phyloP scores from a whole-genome alignment of 257 asterid species.

The Nicotiana knightiana region DNA sequence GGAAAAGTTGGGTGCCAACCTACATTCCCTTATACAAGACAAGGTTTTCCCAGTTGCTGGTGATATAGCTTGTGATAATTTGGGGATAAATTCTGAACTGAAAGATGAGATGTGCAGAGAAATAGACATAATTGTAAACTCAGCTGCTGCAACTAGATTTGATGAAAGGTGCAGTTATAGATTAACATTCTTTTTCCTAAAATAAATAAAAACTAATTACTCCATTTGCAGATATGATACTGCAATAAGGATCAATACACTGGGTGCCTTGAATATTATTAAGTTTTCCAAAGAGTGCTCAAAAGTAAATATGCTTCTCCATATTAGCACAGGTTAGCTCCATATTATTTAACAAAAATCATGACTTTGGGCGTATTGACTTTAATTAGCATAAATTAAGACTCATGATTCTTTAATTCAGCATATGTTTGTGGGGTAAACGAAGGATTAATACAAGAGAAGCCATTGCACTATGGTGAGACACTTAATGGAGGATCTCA shows the following conservation, averaged over 20 bases:
- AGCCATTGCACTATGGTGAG: constrained; percentile 28
- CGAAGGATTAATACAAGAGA: constrained; percentile 36
- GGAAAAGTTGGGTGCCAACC: constrained; percentile 19
- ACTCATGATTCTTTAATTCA: neutral
- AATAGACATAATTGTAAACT: constrained; percentile 42
- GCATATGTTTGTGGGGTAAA: constrained; percentile 39
- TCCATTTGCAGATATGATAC: constrained; percentile 11
- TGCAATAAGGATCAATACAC: constrained; percentile 7
- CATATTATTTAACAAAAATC: neutral
- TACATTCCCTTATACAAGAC: neutral
- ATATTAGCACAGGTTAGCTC: constrained; percentile 17
- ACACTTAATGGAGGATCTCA: constrained; percentile 29
- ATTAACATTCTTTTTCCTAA: neutral
- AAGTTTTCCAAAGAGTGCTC: constrained; percentile 15
- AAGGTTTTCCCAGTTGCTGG: neutral
- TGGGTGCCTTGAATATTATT: constrained; percentile 12
- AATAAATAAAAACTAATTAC: neutral
- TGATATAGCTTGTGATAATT: neutral
- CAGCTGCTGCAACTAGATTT: constrained; percentile 56
- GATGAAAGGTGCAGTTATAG: constrained; percentile 22
- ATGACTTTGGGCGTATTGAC: neutral
- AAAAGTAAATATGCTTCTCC: constrained; percentile 15
- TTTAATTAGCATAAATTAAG: no score
- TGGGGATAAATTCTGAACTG: neutral
- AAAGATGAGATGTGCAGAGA: constrained; percentile 28